Evolutionary conservation across 768 basidiomycete genomes (phyloP).

Genomic region (Leccinum imitatum): DNA sequence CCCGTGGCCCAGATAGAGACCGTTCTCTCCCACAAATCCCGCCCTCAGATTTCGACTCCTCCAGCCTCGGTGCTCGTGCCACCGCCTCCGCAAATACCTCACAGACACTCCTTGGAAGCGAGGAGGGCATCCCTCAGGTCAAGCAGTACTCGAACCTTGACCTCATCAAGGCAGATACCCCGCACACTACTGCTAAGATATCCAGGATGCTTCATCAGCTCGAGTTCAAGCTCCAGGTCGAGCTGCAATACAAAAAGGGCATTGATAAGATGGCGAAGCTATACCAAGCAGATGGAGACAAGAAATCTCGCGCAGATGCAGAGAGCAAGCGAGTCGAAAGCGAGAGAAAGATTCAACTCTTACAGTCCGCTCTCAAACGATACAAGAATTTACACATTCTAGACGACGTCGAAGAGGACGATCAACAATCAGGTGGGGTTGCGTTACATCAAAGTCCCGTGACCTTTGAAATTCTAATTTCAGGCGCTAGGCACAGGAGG

Average conservation of each 20-base stretch:
- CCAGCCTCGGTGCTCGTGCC: slow-evolving; percentile 33
- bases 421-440: slow-evolving; percentile 59
- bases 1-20: slow-evolving; percentile 30
- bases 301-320: slow-evolving; percentile 90
- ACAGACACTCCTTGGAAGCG: slow-evolving; percentile 39
- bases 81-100: slow-evolving; percentile 41
- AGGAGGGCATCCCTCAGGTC: slow-evolving; percentile 43
- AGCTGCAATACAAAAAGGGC: slow-evolving; percentile 96
- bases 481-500: slow-evolving; percentile 57
- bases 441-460: neutral
- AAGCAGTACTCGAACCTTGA: slow-evolving; percentile 86
- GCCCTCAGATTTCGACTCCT: slow-evolving; percentile 46
- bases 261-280: slow-evolving; percentile 99
- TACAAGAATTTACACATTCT: slow-evolving; percentile 96
- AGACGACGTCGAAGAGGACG: slow-evolving; percentile 86
- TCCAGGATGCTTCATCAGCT: slow-evolving; percentile 97
- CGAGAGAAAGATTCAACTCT: slow-evolving; percentile 93
- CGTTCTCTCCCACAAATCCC: slow-evolving; percentile 47
- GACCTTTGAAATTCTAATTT: slow-evolving; percentile 27
- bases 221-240: slow-evolving; percentile 98
- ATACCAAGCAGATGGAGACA: slow-evolving; percentile 96
- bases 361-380: slow-evolving; percentile 88
- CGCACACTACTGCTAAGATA: slow-evolving; percentile 94
- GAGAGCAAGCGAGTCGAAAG: slow-evolving; percentile 93
- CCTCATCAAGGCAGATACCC: slow-evolving; percentile 96